phyloP scores from a whole-genome alignment of 2,329 filamentous ascomycete species.

The Fusarium piperis region DNA sequence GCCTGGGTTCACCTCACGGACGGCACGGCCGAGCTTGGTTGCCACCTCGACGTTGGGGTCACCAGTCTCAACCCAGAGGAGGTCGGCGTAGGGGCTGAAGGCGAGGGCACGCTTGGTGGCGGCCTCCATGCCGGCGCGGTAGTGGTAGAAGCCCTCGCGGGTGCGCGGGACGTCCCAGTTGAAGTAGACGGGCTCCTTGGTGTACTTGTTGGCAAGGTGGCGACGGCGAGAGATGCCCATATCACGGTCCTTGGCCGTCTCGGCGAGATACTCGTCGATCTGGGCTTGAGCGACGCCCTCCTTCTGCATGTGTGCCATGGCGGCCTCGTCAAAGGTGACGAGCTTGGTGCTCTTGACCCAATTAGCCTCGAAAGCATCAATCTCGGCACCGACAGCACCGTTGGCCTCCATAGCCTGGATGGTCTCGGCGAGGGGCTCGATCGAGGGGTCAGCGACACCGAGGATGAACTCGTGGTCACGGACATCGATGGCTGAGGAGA shows the following conservation, averaged over 20 bases:
- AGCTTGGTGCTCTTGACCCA: conserved; percentile 91
- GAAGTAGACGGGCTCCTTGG: conserved; percentile 78
- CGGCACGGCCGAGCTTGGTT: conserved; percentile 77
- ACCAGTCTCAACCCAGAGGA: conserved; percentile 97
- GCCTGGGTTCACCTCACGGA: conserved; percentile 73
- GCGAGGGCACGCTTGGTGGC: conserved; percentile 93
- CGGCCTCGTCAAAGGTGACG: conserved; percentile 92
- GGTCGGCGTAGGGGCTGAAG: conserved; percentile 91
- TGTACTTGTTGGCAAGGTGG: conserved; percentile 73
- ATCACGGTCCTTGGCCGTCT: conserved; percentile 71
- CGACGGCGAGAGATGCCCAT: conserved; percentile 83
- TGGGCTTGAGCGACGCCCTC: conserved; percentile 71
- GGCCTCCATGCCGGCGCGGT: conserved; percentile 81
- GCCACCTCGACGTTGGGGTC: conserved; percentile 86
- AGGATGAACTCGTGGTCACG: conserved; percentile 98
- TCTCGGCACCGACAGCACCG: conserved; percentile 80
- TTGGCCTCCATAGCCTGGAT: conserved; percentile 88
- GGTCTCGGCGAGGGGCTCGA: conserved; percentile 85
- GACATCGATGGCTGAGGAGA: conserved; percentile 91
- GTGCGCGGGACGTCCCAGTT: conserved; percentile 93
- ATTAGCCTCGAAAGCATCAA: conserved; percentile 84
- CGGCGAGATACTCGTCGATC: conserved; percentile 73
- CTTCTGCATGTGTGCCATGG: conserved; percentile 75
- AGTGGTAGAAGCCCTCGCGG: conserved; percentile 93
- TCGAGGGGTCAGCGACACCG: conserved; percentile 78